Evolutionary conservation across 225 moss, liverwort and hornwort species (phyloP).

Genomic region (Pseudisothecium myosuroides): DNA sequence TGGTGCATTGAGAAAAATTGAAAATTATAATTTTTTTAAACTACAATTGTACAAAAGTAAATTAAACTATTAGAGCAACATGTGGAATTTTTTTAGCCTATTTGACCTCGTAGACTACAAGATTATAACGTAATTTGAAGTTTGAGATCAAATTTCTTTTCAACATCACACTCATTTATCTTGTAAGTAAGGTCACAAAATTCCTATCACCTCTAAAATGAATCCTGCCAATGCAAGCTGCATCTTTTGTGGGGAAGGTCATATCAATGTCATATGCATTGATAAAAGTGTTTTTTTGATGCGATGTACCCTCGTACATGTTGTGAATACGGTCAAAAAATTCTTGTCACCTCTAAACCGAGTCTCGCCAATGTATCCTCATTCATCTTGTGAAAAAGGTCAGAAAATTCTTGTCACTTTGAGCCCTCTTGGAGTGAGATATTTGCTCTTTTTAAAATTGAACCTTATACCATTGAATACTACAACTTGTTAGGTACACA

Average conservation of each 20-base stretch:
- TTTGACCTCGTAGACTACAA: background rate
- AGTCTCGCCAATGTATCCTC: no score
- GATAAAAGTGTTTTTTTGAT: no score
- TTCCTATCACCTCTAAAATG: no score
- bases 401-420: background rate
- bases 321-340: no score
- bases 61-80: background rate
- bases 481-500: background rate
- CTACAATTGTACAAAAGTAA: rapidly evolving
- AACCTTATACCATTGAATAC: background rate
- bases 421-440: background rate
- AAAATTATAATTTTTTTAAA: background rate
- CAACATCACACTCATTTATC: no score
- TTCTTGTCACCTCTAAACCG: no score
- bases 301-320: no score
- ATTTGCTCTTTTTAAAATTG: background rate
- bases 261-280: no score
- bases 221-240: no score
- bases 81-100: rapidly evolving
- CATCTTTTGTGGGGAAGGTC: no score
- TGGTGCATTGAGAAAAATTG: background rate
- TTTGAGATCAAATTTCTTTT: background rate
- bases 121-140: background rate
- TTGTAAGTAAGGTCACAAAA: no score
- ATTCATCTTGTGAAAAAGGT: no score